Conservation (phyloP, 129 eudicot genomes). For the Logfia minima region DNA sequence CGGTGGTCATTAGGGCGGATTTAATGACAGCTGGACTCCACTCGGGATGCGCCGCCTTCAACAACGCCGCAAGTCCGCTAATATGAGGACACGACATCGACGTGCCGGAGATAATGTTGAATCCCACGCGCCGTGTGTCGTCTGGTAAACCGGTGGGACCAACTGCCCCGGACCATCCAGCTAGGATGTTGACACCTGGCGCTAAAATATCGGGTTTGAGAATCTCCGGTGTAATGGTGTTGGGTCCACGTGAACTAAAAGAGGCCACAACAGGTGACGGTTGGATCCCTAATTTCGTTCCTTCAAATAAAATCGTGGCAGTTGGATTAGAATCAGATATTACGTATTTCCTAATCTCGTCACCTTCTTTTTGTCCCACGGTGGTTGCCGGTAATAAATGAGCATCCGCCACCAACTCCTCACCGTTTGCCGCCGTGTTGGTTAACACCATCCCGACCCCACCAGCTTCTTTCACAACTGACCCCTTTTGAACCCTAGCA, state of each 20-base stretch:
- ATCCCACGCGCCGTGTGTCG: constrained; percentile 71
- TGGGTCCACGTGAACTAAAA: constrained; percentile 91
- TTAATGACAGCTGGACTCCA: constrained; percentile 94
- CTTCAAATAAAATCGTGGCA: constrained; percentile 65
- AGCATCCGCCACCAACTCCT: constrained; percentile 94
- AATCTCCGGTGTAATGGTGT: constrained; percentile 74
- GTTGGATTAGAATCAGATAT: constrained; percentile 58
- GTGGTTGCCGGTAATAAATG: constrained; percentile 86
- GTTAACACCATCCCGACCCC: constrained; percentile 88
- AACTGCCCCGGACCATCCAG: constrained; percentile 73
- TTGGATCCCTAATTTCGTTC: constrained; percentile 80
- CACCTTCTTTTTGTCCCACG: constrained; percentile 72
- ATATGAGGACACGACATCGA: constrained; percentile 99
- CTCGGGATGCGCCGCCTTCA: constrained; percentile 82
- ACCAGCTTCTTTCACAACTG: constrained; percentile 89
- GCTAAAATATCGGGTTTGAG: constrained; percentile 85
- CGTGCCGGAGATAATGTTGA: constrained; percentile 90
- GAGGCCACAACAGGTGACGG: constrained; percentile 99
- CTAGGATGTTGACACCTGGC: constrained; percentile 93
- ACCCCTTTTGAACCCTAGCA: constrained; percentile 88
- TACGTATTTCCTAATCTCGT: constrained; percentile 54
- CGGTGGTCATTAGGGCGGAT: constrained; percentile 94
- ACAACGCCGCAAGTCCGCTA: constrained; percentile 87
- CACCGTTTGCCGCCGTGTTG: constrained; percentile 93
- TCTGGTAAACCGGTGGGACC: constrained; percentile 85